phyloP scores from a whole-genome alignment of 164 flowering plant species.

The Umbilicus rupestris region DNA sequence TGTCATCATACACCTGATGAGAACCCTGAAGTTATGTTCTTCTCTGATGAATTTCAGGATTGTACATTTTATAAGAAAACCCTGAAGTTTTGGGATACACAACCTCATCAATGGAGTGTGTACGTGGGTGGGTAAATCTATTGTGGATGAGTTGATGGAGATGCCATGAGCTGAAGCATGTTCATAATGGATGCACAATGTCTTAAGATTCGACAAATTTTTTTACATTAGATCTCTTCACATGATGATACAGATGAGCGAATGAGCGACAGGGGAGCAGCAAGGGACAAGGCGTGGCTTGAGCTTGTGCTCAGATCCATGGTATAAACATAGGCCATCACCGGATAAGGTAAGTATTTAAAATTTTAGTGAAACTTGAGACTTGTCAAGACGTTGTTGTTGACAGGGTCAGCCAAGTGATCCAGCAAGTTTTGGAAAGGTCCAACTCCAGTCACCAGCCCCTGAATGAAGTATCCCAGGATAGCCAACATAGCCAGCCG shows the following conservation, averaged over 20 bases:
- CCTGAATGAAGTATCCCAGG: conserved; percentile 82
- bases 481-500: conserved; percentile 93
- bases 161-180: too few relatives aligned
- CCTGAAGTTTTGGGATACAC: too few relatives aligned
- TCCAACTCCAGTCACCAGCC: conserved; percentile 79
- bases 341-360: too few relatives aligned
- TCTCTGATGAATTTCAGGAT: background rate
- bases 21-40: background rate
- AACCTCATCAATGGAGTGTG: background rate
- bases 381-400: conserved; percentile 90
- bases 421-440: conserved; percentile 94
- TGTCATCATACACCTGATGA: too few relatives aligned
- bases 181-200: background rate
- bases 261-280: too few relatives aligned
- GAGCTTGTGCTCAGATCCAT: background rate
- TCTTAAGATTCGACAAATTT: background rate
- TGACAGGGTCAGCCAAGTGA: conserved; percentile 86
- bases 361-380: conserved; percentile 68
- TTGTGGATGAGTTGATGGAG: background rate
- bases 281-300: background rate
- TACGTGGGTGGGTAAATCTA: background rate
- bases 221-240: conserved; percentile 1
- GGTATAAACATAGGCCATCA: background rate
- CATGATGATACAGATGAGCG: background rate
- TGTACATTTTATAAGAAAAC: background rate